phyloP scores from a whole-genome alignment of 1,139 yeast genomes.

The Suhomyces bribrorum region DNA sequence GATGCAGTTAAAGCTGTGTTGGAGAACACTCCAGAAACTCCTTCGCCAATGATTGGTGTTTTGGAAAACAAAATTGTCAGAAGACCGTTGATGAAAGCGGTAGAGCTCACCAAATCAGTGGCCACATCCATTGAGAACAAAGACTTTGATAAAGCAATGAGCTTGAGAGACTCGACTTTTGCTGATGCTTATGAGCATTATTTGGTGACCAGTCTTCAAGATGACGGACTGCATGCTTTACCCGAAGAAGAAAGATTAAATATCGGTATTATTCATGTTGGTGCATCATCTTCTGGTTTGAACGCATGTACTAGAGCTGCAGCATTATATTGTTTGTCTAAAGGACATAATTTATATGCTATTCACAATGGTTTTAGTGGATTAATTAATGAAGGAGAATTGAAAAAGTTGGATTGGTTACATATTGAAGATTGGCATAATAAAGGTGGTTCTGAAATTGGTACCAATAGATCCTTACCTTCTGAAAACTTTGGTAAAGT shows the following conservation, averaged over 20 bases:
- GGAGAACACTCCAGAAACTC: conserved; percentile 67
- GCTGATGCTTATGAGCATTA: conserved; percentile 72
- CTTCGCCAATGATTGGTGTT: conserved; percentile 76
- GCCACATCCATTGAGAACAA: conserved; percentile 63
- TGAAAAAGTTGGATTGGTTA: conserved; percentile 62
- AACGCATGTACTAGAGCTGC: conserved; percentile 77
- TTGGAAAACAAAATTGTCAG: conserved; percentile 71
- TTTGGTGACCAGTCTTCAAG: conserved; percentile 67
- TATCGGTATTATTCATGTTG: conserved; percentile 78
- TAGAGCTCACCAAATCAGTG: conserved; percentile 64
- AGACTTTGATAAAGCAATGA: conserved; percentile 66
- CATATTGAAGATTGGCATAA: conserved; percentile 76
- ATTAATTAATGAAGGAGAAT: conserved; percentile 71
- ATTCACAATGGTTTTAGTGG: conserved; percentile 79
- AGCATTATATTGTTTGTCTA: conserved; percentile 71
- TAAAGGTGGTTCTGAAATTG: conserved; percentile 78
- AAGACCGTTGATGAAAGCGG: conserved; percentile 73
- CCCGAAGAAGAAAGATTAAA: conserved; percentile 59
- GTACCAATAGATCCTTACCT: conserved; percentile 76
- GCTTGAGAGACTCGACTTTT: conserved; percentile 70
- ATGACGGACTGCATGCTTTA: conserved; percentile 57
- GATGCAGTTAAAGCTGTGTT: conserved; percentile 79
- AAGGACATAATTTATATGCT: conserved; percentile 73
- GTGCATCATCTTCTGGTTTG: conserved; percentile 85
- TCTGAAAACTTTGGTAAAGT: conserved; percentile 66